These are phyloP conservation scores for Penicillium digitatum DNA, from an alignment of 2,329 filamentous ascomycete genomes.

Conservation along the genomic window DNA sequence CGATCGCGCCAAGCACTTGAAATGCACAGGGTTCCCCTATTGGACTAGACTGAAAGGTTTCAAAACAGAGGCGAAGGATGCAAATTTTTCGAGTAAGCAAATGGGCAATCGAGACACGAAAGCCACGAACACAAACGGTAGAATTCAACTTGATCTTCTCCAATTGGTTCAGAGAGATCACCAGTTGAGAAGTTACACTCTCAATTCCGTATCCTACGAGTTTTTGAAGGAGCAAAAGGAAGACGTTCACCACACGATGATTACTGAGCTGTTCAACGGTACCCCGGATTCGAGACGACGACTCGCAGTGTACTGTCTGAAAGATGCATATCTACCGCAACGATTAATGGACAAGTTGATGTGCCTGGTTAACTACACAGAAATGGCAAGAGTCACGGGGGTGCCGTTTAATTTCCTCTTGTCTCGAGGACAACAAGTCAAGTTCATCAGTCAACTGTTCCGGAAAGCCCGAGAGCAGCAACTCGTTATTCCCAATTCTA, in stretches of 20 bases:
- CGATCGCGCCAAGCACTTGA: conserved; percentile 79
- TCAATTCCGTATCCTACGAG: conserved; percentile 93
- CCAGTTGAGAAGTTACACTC: conserved; percentile 90
- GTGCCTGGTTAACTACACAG: conserved; percentile 97
- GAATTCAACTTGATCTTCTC: conserved; percentile 88
- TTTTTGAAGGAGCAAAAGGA: conserved; percentile 97
- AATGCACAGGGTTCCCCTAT: conserved; percentile 73
- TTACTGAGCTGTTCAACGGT: conserved; percentile 95
- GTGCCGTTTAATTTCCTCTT: conserved; percentile 95
- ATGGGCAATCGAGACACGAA: conserved; percentile 96
- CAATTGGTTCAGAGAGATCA: conserved; percentile 93
- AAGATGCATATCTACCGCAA: conserved; percentile 94
- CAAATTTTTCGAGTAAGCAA: conserved; percentile 94
- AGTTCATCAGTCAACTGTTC: conserved; percentile 96
- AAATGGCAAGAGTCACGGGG: conserved; percentile 99
- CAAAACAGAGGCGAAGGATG: conserved; percentile 67
- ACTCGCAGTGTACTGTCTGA: conserved; percentile 91
- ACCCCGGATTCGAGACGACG: conserved; percentile 87
- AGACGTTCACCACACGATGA: conserved; percentile 98
- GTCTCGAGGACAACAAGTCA: conserved; percentile 89
- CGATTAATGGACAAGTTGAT: conserved; percentile 95
- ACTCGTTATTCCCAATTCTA: conserved; percentile 86
- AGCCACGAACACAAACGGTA: conserved; percentile 87
- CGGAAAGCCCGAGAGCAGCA: conserved; percentile 90
- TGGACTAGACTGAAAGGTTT: conserved; percentile 75